A percentile compares a stretch with the other conserved stretches of the same genome.
These are phyloP conservation scores for Oryza australiensis DNA, from an alignment of 176 grass and related monocot species.

Conservation along the genomic window DNA sequence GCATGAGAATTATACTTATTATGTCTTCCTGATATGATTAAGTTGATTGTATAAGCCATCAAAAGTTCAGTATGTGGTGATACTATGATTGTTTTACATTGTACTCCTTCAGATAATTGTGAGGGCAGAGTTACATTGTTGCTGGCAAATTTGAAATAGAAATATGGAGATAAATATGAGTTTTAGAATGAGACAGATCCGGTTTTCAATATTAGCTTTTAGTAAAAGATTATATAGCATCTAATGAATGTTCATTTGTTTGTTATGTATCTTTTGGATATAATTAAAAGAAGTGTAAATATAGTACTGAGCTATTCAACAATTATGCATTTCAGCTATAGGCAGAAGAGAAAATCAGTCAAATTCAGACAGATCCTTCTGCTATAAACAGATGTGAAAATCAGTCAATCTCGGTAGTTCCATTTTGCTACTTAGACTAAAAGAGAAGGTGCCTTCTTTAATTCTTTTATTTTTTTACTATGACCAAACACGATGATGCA, in stretches of 20 bases:
- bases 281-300: neutral
- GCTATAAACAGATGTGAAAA: neutral
- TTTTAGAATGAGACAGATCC: neutral
- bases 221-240: neutral
- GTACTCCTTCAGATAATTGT: neutral
- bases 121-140: neutral
- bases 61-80: neutral
- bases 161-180: neutral
- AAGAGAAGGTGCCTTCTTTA: neutral
- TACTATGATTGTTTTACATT: neutral
- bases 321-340: neutral
- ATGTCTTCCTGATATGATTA: neutral
- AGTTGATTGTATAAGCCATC: neutral
- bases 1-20: neutral
- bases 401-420: neutral
- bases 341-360: neutral
- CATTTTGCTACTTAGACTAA: neutral
- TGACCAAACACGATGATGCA: neutral
- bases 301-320: neutral
- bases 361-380: neutral
- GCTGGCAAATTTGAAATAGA: neutral
- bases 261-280: neutral
- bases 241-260: neutral
- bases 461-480: neutral
- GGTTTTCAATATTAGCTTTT: neutral